Evolutionary conservation across 495 filamentous ascomycete species (phyloP).

Genomic region (Aspergillus ostianus): DNA sequence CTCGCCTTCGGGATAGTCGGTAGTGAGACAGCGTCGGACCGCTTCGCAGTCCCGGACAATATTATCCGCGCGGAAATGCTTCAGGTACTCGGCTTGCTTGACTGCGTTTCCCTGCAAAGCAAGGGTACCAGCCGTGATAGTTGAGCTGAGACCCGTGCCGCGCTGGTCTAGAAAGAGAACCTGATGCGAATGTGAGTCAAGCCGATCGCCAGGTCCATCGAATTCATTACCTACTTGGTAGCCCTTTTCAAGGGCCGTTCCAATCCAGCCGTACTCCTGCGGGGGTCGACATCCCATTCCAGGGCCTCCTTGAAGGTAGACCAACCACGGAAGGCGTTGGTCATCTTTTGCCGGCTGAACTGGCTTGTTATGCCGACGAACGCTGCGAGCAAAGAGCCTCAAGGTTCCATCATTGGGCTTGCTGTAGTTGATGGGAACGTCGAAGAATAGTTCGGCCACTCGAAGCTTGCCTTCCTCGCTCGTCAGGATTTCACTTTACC

Average conservation of each 20-base stretch:
- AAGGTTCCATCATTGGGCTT: slow-evolving; percentile 60
- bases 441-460: slow-evolving; percentile 79
- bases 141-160: slow-evolving; percentile 80
- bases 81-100: slow-evolving; percentile 76
- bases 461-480: slow-evolving; percentile 61
- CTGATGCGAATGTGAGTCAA: slow-evolving; percentile 34
- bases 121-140: slow-evolving; percentile 69
- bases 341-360: slow-evolving; percentile 53
- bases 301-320: slow-evolving; percentile 73
- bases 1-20: slow-evolving; percentile 64
- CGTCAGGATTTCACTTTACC: slow-evolving; percentile 5
- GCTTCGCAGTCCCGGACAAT: slow-evolving; percentile 89
- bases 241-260: slow-evolving; percentile 70
- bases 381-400: slow-evolving; percentile 73
- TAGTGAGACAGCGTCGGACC: slow-evolving; percentile 68
- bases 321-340: slow-evolving; percentile 59
- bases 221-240: slow-evolving; percentile 53
- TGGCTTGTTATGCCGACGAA: slow-evolving; percentile 60
- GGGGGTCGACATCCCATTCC: slow-evolving; percentile 72
- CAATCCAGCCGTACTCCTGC: slow-evolving; percentile 65
- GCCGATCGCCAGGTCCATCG: background rate
- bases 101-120: slow-evolving; percentile 59
- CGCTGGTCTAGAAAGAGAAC: slow-evolving; percentile 84
- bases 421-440: slow-evolving; percentile 74
- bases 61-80: slow-evolving; percentile 83